phyloP scores from a whole-genome alignment of 2,329 filamentous ascomycete genomes.

The Bisporella sp. region DNA sequence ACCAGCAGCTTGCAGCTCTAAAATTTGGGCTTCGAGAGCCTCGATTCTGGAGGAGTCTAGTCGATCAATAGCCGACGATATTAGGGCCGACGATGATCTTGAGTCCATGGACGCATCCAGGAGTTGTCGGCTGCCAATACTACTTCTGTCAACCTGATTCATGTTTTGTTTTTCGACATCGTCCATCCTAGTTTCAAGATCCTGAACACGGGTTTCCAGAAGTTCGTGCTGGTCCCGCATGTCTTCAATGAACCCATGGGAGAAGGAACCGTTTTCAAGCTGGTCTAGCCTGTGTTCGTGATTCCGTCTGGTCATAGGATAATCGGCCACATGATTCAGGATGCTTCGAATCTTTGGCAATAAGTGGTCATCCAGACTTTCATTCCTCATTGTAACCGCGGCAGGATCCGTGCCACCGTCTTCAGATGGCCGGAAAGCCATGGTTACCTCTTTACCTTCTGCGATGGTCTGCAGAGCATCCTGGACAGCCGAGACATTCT shows the following conservation, averaged over 20 bases:
- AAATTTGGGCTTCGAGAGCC: constrained; percentile 35
- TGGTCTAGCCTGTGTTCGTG: constrained; percentile 60
- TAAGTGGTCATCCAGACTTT: constrained; percentile 9
- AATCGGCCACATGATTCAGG: constrained; percentile 16
- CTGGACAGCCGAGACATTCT: constrained; percentile 12
- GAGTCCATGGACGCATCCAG: constrained; percentile 24
- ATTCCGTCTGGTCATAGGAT: constrained; percentile 18
- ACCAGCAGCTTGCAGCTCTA: constrained; percentile 19
- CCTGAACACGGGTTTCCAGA: constrained; percentile 58
- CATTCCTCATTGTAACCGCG: constrained; percentile 1
- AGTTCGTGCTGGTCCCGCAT: constrained; percentile 62
- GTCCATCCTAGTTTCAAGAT: constrained; percentile 58
- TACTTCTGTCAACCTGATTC: constrained; percentile 33
- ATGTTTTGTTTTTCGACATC: constrained; percentile 48
- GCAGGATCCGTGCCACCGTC: background rate
- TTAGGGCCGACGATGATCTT: constrained; percentile 28
- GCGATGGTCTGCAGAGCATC: constrained; percentile 15
- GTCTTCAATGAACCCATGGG: constrained; percentile 58
- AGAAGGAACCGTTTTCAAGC: constrained; percentile 65
- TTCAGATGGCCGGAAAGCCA: constrained; percentile 2
- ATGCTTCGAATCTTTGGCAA: constrained; percentile 18
- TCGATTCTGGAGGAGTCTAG: constrained; percentile 37
- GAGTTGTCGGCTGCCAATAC: constrained; percentile 14
- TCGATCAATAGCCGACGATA: constrained; percentile 27
- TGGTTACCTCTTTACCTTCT: constrained; percentile 6